Base-by-base conservation (phyloP, 1,284 basidiomycete species). In the Taiwanofungus camphoratus region DNA sequence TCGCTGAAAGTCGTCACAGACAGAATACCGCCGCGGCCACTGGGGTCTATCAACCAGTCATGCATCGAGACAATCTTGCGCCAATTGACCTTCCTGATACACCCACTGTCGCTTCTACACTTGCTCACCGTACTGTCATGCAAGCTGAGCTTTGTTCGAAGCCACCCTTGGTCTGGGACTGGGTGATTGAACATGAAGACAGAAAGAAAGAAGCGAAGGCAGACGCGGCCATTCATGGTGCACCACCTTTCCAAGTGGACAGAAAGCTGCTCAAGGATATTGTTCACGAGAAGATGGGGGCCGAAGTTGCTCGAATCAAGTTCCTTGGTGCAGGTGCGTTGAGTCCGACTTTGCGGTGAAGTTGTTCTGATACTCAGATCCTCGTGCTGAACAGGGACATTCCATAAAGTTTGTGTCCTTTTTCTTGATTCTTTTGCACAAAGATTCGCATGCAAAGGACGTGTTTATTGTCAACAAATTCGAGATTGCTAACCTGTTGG, bases 241-340 rank as follows among this genome's bases (percentile, higher is more conserved):
- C 72, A 7, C 71, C 69, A 13, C 81, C 81, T 12, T 87, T 88
- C 54, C 76, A 78, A 41, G 79, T 89, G 19, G 86, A 88, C 61
- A 64, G 86, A 39, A 71, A 71, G 42, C 67, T 86, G 15, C 67
- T 89, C 48, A 83, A 77, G 57, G 83, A 87, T 51, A 77, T 89
- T 38, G 78, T 90, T 8, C 69, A 76, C 40, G 83, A 87, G 56
- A 82, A 79, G 56, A 74, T 81, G 62, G 71, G 67, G 18, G 60
- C 68, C 15, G 76, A 81, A 26, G 84, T 87, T 16, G 82, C 73
- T 3, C 69, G 79, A 24, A 86, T 90, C 52, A 65, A 62, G 39
- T 90, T 87, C 55, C 64, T 90, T 20, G 85, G 79, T 55, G 77
- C 83, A 55, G 87, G 86, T 79, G 57, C 52, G 81, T 65, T 44